phyloP scores from a whole-genome alignment of 2,329 filamentous ascomycete genomes.

The Calonectria pseudoreteaudii region DNA sequence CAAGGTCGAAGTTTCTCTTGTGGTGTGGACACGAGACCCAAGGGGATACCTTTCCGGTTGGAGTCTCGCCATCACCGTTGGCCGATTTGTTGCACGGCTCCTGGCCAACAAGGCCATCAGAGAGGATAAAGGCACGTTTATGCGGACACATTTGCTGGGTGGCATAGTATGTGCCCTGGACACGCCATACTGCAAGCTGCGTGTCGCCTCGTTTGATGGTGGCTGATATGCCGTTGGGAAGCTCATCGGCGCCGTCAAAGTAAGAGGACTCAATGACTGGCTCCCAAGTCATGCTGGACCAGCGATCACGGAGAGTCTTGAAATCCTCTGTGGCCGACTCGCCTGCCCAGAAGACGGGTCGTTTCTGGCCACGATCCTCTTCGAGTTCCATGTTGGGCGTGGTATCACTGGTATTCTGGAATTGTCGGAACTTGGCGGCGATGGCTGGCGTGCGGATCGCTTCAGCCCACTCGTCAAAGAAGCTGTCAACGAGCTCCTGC shows the following conservation, averaged over 20 bases:
- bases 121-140: slow-evolving; percentile 89
- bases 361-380: slow-evolving; percentile 76
- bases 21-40: slow-evolving; percentile 91
- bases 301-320: slow-evolving; percentile 70
- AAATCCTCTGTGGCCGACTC: slow-evolving; percentile 79
- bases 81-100: slow-evolving; percentile 51
- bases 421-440: slow-evolving; percentile 80
- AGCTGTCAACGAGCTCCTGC: slow-evolving; percentile 84
- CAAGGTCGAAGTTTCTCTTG: slow-evolving; percentile 89
- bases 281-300: slow-evolving; percentile 77
- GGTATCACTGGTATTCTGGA: slow-evolving; percentile 83
- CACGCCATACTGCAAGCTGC: slow-evolving; percentile 87
- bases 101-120: slow-evolving; percentile 85
- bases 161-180: slow-evolving; percentile 83
- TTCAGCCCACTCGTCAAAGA: slow-evolving; percentile 94
- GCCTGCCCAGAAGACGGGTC: slow-evolving; percentile 83
- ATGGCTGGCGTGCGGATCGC: slow-evolving; percentile 77
- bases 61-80: slow-evolving; percentile 46
- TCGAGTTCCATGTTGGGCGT: slow-evolving; percentile 77
- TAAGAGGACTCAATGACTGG: slow-evolving; percentile 78
- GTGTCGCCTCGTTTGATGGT: slow-evolving; percentile 89
- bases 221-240: slow-evolving; percentile 79
- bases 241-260: slow-evolving; percentile 73
- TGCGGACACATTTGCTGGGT: slow-evolving; percentile 97
- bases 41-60: slow-evolving; percentile 53